A percentile compares a stretch with the other conserved stretches of the same genome.
Evolutionary conservation across 352 stramenopile species (phyloP).

Genomic region (Aphanomyces euteiches): DNA sequence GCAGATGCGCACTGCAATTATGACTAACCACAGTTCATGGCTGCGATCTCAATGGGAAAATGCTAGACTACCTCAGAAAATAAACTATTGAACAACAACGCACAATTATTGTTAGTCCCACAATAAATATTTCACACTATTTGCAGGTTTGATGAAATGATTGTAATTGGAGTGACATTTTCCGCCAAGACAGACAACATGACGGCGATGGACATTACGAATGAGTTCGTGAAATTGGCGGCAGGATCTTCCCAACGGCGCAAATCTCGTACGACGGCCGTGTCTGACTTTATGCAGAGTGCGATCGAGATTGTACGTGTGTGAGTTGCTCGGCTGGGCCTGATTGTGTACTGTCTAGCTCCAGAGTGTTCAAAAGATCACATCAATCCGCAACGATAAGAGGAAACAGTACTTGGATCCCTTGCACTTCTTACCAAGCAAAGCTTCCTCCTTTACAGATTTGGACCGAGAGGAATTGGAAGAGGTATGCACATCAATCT

Average conservation of each 20-base stretch:
- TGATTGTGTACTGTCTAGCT: slow-evolving; percentile 4
- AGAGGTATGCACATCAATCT: slow-evolving; percentile 13
- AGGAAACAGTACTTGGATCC: slow-evolving; percentile 19
- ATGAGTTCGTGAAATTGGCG: slow-evolving; percentile 23
- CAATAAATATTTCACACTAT: too few species aligned
- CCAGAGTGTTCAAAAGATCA: slow-evolving; percentile 20
- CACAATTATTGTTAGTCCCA: too few species aligned
- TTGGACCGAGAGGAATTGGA: slow-evolving; percentile 28
- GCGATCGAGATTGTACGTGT: slow-evolving; percentile 20
- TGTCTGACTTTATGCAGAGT: slow-evolving; percentile 20
- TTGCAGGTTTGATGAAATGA: too few species aligned
- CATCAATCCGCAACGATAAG: neutral
- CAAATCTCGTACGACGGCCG: too few species aligned
- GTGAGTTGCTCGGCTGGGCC: neutral
- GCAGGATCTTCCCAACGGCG: neutral
- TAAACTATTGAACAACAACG: too few species aligned
- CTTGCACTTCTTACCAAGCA: slow-evolving; percentile 28
- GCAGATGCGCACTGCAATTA: too few species aligned
- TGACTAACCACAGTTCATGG: too few species aligned
- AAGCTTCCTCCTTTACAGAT: slow-evolving; percentile 21
- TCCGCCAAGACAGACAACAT: too few species aligned
- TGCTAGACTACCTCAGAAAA: too few species aligned
- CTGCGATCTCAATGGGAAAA: too few species aligned
- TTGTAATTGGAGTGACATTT: too few species aligned
- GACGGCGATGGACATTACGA: slow-evolving; percentile 22